A percentile compares a stretch with the other conserved stretches of the same genome.
phyloP scores from a whole-genome alignment of 805 yeast species.

The Maudiozyma barnettii region DNA sequence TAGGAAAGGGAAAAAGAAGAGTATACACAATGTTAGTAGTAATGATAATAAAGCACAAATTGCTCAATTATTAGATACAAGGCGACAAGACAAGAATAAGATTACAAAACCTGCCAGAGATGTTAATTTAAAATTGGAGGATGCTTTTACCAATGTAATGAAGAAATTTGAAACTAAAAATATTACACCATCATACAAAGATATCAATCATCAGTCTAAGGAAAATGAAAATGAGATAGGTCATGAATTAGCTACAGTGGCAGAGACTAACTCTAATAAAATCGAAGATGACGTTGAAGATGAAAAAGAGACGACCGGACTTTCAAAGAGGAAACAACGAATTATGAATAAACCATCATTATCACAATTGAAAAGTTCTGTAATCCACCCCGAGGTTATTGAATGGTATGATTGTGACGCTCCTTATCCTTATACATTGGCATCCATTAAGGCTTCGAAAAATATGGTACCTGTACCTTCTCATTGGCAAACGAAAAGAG shows the following conservation, averaged over 20 bases:
- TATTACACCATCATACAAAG: too few relatives aligned
- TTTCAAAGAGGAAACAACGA: constrained; percentile 40
- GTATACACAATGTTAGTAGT: background rate
- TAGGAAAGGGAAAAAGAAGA: background rate
- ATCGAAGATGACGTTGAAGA: constrained; percentile 14
- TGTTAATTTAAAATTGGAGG: constrained; percentile 1
- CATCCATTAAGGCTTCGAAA: constrained; percentile 52
- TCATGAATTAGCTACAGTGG: too few relatives aligned
- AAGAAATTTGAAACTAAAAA: constrained; percentile 5
- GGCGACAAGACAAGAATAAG: constrained; percentile 5
- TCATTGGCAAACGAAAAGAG: constrained; percentile 78
- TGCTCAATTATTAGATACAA: background rate
- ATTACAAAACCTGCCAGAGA: constrained; percentile 3
- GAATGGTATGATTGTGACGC: constrained; percentile 89
- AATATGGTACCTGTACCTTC: constrained; percentile 69
- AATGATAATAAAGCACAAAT: background rate
- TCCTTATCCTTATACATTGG: constrained; percentile 58
- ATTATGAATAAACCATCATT: constrained; percentile 51
- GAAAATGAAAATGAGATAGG: too few relatives aligned
- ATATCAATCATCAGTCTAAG: too few relatives aligned
- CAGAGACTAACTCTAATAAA: too few relatives aligned
- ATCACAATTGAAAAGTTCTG: constrained; percentile 52
- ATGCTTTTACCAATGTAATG: constrained; percentile 10
- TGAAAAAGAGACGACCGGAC: background rate
- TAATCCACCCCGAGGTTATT: constrained; percentile 58